Conservation (phyloP, 192 early-diverging fungal species). For the Podila horticola region DNA sequence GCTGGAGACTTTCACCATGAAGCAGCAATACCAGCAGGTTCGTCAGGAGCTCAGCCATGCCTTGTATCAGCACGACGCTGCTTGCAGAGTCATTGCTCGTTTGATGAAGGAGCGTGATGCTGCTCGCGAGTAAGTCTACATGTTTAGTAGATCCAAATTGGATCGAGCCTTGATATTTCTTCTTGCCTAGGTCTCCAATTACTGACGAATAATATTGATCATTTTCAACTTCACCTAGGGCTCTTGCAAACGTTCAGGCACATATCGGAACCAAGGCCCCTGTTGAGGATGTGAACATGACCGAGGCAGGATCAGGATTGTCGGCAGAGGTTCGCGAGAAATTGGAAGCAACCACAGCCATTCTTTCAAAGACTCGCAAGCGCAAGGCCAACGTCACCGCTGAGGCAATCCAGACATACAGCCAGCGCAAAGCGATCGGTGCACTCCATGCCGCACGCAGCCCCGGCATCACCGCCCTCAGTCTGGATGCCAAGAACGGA, state of each 20-base stretch:
- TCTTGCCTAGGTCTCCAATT: background rate
- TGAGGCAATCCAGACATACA: conserved; percentile 74
- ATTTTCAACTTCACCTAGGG: conserved; percentile 40
- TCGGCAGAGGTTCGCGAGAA: conserved; percentile 60
- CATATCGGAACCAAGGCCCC: conserved; percentile 63
- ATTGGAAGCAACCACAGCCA: conserved; percentile 59
- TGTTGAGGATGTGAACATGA: conserved; percentile 43
- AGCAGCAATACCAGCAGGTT: conserved; percentile 90
- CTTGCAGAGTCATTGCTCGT: conserved; percentile 93
- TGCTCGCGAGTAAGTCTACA: conserved; percentile 72
- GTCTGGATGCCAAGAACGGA: conserved; percentile 64
- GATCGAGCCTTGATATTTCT: no score
- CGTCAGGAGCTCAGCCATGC: conserved; percentile 94
- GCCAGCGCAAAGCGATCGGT: conserved; percentile 57
- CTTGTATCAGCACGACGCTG: conserved; percentile 96
- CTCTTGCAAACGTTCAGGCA: conserved; percentile 67
- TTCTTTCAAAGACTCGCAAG: conserved; percentile 69
- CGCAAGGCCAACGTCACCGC: conserved; percentile 75
- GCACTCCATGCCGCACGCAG: conserved; percentile 79
- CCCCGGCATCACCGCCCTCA: conserved; percentile 72
- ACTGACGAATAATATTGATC: background rate
- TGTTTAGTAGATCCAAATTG: background rate
- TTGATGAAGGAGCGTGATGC: conserved; percentile 91
- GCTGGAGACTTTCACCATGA: conserved; percentile 93
- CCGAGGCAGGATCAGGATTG: conserved; percentile 64